Percentiles rank a stretch among this genome's conserved stretches.
These are phyloP conservation scores for Zygosaccharomyces gambellarensis DNA, from an alignment of 805 yeast genomes.

Conservation along the genomic window DNA sequence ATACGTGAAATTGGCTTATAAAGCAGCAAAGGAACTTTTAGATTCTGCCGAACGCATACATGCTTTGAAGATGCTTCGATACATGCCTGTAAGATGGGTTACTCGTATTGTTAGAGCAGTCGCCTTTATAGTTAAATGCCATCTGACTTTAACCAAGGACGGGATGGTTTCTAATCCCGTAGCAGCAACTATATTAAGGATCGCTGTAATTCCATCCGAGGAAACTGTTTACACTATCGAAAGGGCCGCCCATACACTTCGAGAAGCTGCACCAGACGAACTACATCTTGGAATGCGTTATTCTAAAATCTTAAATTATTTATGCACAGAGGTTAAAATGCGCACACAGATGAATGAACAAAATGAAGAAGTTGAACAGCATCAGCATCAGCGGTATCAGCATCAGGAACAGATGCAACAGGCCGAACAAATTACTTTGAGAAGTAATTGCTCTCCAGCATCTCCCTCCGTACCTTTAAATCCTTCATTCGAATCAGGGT, in stretches of 20 bases:
- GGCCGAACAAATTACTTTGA: not conserved
- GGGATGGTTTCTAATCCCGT: slow-evolving; percentile 33
- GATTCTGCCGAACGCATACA: slow-evolving; percentile 68
- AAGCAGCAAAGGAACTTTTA: slow-evolving; percentile 76
- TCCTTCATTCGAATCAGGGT: not conserved
- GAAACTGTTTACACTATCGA: slow-evolving; percentile 66
- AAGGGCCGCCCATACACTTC: slow-evolving; percentile 62
- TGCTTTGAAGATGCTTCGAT: slow-evolving; percentile 54
- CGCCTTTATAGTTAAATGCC: slow-evolving; percentile 84
- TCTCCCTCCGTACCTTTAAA: not conserved
- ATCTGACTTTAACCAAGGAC: slow-evolving; percentile 51
- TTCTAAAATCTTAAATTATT: slow-evolving; percentile 67
- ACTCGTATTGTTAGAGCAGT: slow-evolving; percentile 81
- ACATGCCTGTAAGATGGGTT: slow-evolving; percentile 92
- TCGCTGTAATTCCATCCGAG: slow-evolving; percentile 63
- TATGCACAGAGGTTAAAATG: slow-evolving; percentile 69
- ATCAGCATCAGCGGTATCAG: not conserved
- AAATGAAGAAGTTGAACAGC: slow-evolving; percentile 6
- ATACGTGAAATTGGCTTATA: slow-evolving; percentile 76
- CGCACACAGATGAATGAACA: slow-evolving; percentile 23
- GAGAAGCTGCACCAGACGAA: slow-evolving; percentile 87
- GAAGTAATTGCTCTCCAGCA: not conserved
- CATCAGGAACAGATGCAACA: not conserved
- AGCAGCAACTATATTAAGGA: slow-evolving; percentile 46
- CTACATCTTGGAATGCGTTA: slow-evolving; percentile 78